Base-by-base conservation (phyloP, 2,329 filamentous ascomycete species). In the Graphiopsis chlorocephala region DNA sequence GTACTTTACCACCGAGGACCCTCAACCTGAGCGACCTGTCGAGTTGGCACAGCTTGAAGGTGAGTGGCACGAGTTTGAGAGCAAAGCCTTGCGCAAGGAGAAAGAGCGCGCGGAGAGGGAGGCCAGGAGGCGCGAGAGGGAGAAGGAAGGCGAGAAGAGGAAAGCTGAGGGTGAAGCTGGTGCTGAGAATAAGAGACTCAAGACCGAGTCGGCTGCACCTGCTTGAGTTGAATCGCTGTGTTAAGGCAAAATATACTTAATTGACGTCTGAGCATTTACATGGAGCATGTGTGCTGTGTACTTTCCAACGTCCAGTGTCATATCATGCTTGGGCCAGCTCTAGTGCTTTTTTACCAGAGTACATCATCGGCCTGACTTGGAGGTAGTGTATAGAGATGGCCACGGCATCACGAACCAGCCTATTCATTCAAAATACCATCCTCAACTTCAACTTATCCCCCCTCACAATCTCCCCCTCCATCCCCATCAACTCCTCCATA, bases 51-150 rank as follows among this genome's bases (percentile, higher is more conserved):
- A 88, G 57, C 84, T 99, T 31, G 87, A 95, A 71, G 95, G 95
- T 25, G 95, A 99, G 72, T 99, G 95, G 95, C 95, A 99, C 75
- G 95, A 99, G 76, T 97, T 98, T 73, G 95, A 99, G 80, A 96
- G 92, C 64, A 99, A 99, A 80, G 93, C 93, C 17, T 83, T 97
- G 28, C 85, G 95, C 33, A 95, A 95, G 71, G 93, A 97, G 77
- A 94, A 93, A 71, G 92, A 95, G 76, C 86, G 86, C 63, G 78
- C 80, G 64, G 86, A 89, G 66, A 83, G 84, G 67, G 86, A 88
- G 71, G 82, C 81, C 20, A 77, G 84, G 61, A 78, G 80, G 53
- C 78, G 73, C 61, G 76, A 72, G 61, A 75, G 73, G 70, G 79
- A 79, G 68, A 78, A 81, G 58, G 83, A 81, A 50, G 65, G 66